Conservation (phyloP, 306 rosid species). For the Castanea crenata region DNA sequence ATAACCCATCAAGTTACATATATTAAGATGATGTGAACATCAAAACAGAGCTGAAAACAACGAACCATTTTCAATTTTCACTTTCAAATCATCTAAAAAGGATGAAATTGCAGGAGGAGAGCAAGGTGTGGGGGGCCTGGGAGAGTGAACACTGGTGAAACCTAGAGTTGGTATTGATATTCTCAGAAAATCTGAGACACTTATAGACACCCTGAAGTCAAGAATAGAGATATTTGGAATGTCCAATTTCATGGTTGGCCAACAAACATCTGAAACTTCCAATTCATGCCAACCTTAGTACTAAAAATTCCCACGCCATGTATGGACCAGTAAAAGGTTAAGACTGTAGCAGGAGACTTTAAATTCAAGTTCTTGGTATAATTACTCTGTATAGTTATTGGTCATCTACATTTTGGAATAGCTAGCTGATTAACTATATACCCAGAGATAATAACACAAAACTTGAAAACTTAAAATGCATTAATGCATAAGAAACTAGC, state of each 20-base stretch:
- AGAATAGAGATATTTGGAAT: not conserved
- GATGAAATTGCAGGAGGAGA: not conserved
- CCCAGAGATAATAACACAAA: constrained; percentile 24
- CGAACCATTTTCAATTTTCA: constrained; percentile 9
- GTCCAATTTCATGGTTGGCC: constrained; percentile 45
- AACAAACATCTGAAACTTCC: constrained; percentile 45
- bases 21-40: not conserved
- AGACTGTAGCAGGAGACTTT: not conserved
- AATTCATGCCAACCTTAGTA: constrained; percentile 26
- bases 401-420: constrained; percentile 18
- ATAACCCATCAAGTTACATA: not conserved
- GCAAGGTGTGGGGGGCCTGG: not conserved
- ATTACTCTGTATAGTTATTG: not conserved
- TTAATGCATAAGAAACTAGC: constrained; percentile 16
- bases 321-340: not conserved
- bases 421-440: not conserved
- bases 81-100: constrained; percentile 8
- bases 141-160: not conserved
- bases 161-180: constrained; percentile 3
- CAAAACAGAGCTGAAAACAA: constrained; percentile 24
- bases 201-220: not conserved
- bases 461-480: constrained; percentile 17
- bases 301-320: constrained; percentile 16
- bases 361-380: not conserved
- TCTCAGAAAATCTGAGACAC: constrained; percentile 7